Evolutionary conservation across 495 filamentous ascomycete genomes (phyloP).

Genomic region (Tricharina praecox): DNA sequence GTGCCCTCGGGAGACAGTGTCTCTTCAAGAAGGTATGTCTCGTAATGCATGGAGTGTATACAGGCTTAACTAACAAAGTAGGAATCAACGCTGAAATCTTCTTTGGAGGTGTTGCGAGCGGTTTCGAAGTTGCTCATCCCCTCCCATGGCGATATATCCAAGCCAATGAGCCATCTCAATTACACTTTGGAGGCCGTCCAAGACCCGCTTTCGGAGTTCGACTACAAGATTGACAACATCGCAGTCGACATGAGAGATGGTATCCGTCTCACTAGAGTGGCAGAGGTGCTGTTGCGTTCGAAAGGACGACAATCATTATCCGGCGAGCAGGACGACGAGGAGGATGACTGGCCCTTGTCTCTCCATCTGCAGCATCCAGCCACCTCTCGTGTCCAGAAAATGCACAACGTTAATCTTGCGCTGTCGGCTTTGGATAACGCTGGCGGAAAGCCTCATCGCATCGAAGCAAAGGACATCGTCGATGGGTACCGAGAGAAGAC

Average conservation of each 20-base stretch:
- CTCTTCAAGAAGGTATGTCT: constrained; percentile 26
- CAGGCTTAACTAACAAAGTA: too few relatives aligned
- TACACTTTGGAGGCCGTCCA: constrained; percentile 40
- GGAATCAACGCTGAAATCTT: constrained; percentile 35
- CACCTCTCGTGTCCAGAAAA: constrained; percentile 39
- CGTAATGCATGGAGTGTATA: too few relatives aligned
- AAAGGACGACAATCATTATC: constrained; percentile 9
- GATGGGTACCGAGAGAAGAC: constrained; percentile 54
- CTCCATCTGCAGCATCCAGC: constrained; percentile 45
- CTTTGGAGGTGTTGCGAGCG: constrained; percentile 36
- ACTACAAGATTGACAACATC: constrained; percentile 42
- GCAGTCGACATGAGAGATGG: constrained; percentile 51
- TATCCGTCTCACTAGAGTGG: constrained; percentile 40
- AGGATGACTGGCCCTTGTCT: constrained; percentile 35
- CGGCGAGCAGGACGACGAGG: constrained; percentile 17
- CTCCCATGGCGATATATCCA: constrained; percentile 41
- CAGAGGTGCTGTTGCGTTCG: constrained; percentile 41
- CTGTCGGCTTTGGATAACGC: constrained; percentile 36
- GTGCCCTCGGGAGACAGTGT: constrained; percentile 23
- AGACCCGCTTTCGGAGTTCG: constrained; percentile 41
- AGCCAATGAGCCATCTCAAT: constrained; percentile 39
- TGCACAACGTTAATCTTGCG: constrained; percentile 45
- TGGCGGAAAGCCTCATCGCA: constrained; percentile 27
- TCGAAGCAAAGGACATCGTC: constrained; percentile 45
- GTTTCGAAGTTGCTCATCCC: constrained; percentile 39